Evolutionary conservation across 2,329 filamentous ascomycete species (phyloP), one percentile per base, ranked within the genome.

Genomic region (Calonectria hongkongensis): DNA sequence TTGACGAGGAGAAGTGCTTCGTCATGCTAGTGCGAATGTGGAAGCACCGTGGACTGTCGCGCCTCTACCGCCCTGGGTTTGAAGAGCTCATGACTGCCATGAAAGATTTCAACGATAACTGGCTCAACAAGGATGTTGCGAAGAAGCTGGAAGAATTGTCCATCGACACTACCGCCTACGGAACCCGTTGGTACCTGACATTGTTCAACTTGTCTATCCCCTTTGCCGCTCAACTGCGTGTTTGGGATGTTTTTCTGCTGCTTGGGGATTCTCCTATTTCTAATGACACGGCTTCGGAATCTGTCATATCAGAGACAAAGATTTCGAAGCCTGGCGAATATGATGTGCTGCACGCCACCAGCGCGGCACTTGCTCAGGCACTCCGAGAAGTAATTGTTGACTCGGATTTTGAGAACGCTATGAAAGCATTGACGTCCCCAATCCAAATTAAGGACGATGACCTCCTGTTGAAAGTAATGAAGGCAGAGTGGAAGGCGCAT

Each of bases 231-330:
- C 97, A 98, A 84, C 92, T 99, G 43, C 94, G 97, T 62, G 94
- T 99, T 18, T 99, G 97, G 97, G 97, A 99, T 81, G 94, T 98
- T 1, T 98, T 98, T 85, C 95, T 99, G 90, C 91, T 99, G 16
- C 90, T 98, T 15, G 97, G 96, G 4, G 76, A 81, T 50, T 41
- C 71, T 27, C 45, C 71, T 60, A 50, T 54, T 10, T 30, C 68
- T 41, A 62, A 50, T 25, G 78, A 76, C 50, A 48, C 74, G 43
- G 47, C 39, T 36, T 50, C 60, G 7, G 73, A 47, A 21, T 48
- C 78, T 43, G 66, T 68, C 60, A 78, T 72, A 30, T 54, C 76
- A 4, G 76, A 76, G 43, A 73, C 63, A 68, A 65, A 56, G 76
- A 25, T 74, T 65, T 79, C 68, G 12, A 69, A 70, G 18, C 69